phyloP scores from a whole-genome alignment of 2,329 filamentous ascomycete species.

The Penicillium brevicompactum region DNA sequence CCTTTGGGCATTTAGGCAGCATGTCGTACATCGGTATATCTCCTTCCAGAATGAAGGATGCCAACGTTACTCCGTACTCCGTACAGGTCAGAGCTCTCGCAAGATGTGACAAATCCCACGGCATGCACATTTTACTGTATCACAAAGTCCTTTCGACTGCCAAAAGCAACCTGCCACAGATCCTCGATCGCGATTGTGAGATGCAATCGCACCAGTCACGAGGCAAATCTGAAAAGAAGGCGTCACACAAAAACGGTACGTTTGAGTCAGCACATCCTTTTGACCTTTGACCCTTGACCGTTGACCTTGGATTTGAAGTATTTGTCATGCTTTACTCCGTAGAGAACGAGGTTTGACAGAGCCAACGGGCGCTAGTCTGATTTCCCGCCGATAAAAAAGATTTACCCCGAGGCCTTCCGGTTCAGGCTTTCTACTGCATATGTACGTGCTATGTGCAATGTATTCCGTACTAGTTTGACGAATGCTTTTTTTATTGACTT shows the following conservation, averaged over 20 bases:
- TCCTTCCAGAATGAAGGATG: too few species aligned
- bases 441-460: too few species aligned
- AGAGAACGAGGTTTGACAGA: not conserved
- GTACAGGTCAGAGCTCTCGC: not conserved
- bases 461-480: too few species aligned
- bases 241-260: not conserved
- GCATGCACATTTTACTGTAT: not conserved
- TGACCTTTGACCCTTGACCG: too few species aligned
- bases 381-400: not conserved
- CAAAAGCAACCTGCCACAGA: not conserved
- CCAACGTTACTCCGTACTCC: too few species aligned
- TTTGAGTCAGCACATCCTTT: not conserved
- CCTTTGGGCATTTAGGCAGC: constrained; percentile 4
- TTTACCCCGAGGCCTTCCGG: not conserved
- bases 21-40: not conserved
- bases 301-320: not conserved
- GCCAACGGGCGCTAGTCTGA: not conserved
- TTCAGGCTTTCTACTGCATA: not conserved
- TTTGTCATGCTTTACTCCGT: not conserved
- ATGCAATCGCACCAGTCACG: not conserved
- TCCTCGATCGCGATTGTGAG: constrained; percentile 1
- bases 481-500: too few species aligned
- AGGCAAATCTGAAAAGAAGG: not conserved
- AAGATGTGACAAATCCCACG: constrained; percentile 1
- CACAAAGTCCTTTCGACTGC: not conserved